Evolutionary conservation across 345 rosid species (phyloP), one percentile per base, ranked within the genome.

Genomic region (Lumnitzera racemosa): DNA sequence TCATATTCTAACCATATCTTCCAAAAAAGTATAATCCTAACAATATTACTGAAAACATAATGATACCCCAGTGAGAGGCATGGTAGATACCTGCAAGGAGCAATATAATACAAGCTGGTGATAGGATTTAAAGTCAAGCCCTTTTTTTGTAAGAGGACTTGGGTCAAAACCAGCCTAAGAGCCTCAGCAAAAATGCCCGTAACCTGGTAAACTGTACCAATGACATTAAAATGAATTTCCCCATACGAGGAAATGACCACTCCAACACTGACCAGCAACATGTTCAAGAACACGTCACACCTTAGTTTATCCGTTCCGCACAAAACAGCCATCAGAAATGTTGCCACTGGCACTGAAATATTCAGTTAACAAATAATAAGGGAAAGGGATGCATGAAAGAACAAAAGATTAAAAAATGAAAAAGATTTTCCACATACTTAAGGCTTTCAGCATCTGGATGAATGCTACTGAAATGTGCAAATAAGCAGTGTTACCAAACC

Each of bases 401-500:
- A 56, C 52, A 29, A n/a, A 52, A 61, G 31, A 46, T 68, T 51
- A 49, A 2, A 15, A 2, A 61, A 53, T 36, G 43, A 1, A 49
- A 72, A 54, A 57, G 69, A 46, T 43, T 36, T 61, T 71, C 53
- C 59, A 78, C 97, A 65, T 90, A 95, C 99, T 95, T 68, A 90
- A 71, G 71, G 99, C 99, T 78, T 95, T 90, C 47, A 95, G 96
- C 99, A 94, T 94, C 86, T 94, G 99, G 76, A 90, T 90, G 68
- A 94, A 94, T 76, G 99, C 97, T 53, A 94, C 99, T 27, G 99
- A 90, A 53, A 94, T 94, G 76, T 84, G 87, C 81, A 94, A 76
- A 70, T 86, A 94, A 51, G 99, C 98, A 56, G 99, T 95, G 76
- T 95, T 95, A 31, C 99, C 99, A 74, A 95, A 90, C 98, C 99